A percentile compares a stretch with the other conserved stretches of the same genome.
These are phyloP conservation scores for Fragilariopsis cylindrus DNA, from an alignment of 108 stramenopile genomes.

Conservation along the genomic window DNA sequence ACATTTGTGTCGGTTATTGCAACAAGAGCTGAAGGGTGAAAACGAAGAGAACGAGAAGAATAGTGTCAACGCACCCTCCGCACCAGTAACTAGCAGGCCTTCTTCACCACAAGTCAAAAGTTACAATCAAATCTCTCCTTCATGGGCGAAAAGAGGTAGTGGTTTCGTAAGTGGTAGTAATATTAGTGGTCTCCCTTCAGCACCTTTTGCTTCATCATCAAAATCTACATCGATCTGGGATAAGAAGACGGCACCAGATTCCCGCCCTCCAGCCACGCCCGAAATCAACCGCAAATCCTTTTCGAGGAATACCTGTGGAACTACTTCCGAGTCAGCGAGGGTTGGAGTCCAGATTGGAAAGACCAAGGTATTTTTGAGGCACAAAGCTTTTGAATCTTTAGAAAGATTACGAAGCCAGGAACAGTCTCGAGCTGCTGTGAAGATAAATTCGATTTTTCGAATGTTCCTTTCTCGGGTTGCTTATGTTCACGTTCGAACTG, in stretches of 20 bases:
- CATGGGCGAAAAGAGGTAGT: conserved; percentile 34
- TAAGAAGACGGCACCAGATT: conserved; percentile 3
- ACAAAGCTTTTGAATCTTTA: conserved; percentile 72
- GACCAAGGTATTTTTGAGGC: conserved; percentile 87
- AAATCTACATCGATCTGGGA: conserved; percentile 15
- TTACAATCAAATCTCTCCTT: conserved; percentile 19
- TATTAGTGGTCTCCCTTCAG: conserved; percentile 16
- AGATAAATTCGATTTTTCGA: conserved; percentile 54
- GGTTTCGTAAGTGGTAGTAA: background rate
- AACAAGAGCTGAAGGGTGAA: conserved; percentile 19
- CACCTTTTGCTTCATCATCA: conserved; percentile 2
- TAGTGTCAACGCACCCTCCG: conserved; percentile 12
- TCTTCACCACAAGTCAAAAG: conserved; percentile 16
- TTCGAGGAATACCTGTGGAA: conserved; percentile 14
- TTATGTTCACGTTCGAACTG: conserved; percentile 50
- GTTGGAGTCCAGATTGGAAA: conserved; percentile 86
- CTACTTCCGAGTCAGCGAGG: conserved; percentile 46
- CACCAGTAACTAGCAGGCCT: conserved; percentile 25
- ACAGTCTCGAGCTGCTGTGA: conserved; percentile 46
- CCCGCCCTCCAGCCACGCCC: conserved; percentile 22
- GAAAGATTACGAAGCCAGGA: conserved; percentile 61
- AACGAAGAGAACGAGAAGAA: conserved; percentile 36
- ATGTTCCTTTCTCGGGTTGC: conserved; percentile 54
- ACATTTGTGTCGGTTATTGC: conserved; percentile 28
- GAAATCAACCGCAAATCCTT: conserved; percentile 6